Base-by-base conservation (phyloP, 2,329 filamentous ascomycete genomes). In the Penicillium sp. region DNA sequence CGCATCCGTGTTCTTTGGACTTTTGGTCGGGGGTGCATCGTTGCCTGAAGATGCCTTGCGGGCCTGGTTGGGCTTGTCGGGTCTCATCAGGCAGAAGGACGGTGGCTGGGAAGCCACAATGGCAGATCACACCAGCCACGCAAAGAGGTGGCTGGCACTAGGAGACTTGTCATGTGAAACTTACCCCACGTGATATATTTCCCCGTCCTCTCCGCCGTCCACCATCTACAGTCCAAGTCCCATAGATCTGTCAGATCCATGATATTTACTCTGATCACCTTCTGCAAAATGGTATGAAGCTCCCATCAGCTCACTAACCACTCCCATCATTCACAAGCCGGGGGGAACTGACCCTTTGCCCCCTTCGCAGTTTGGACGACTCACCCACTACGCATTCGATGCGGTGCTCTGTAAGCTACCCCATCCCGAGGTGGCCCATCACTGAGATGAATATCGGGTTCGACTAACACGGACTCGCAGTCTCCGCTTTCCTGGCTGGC, bases 401-500 rank as follows among this genome's bases (percentile, higher is more conserved):
- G 57, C 57, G 41, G 57, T 60, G 18, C 57, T 60, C 42, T 53
- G 58, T 60, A 42, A 57, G 58, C 54, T 29, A n/a, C 48, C 26
- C n/a, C 26, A 4, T n/a, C 4, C 18, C 18, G 18, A 18, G 18
- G 18, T 18, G 18, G 18, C 18, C 18, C 18, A 3, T 18, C 18
- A 18, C 18, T 18, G 18, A 18, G 18, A 18, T 18, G 18, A 18
- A 18, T 18, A 18, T 18, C 18, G 18, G 18, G 18, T 18, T 18
- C 18, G 18, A 18, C 51, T 62, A 47, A 56, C 28, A 7, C 2
- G 3, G 36, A 13, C 12, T 53, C 13, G 37, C 51, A 94, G 88
- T 98, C 70, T 98, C 93, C 64, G 88, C 93, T 55, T 91, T 97
- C 70, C 84, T 98, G 58, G 93, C 93, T 35, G 93, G 93, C 64